Conservation (phyloP, 805 yeast genomes). For the Komagataella pastoris region DNA sequence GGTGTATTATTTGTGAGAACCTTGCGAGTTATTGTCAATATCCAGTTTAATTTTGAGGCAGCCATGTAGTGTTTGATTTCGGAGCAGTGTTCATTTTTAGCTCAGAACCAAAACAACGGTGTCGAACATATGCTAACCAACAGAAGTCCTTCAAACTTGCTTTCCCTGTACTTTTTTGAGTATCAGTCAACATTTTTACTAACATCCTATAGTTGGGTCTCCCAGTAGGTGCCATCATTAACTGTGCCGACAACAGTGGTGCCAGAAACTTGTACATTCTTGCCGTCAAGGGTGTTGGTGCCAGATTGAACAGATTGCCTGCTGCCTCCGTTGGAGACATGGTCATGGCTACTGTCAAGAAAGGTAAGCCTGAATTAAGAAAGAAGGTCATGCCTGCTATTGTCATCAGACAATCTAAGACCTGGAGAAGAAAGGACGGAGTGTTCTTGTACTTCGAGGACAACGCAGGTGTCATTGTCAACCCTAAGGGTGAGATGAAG, state of each 20-base stretch:
- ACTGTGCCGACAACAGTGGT: constrained; percentile 99
- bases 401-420: constrained; percentile 97
- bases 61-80: not conserved
- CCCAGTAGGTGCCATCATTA: constrained; percentile 99
- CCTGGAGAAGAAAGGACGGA: constrained; percentile 99
- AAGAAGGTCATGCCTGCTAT: constrained; percentile 99
- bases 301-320: constrained; percentile 99
- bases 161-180: not conserved
- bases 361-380: constrained; percentile 99
- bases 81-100: not conserved
- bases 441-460: constrained; percentile 98
- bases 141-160: not conserved
- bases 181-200: constrained; percentile 10
- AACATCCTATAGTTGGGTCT: constrained; percentile 71
- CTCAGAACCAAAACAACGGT: not conserved
- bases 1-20: not conserved
- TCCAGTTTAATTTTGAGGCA: not conserved
- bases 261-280: constrained; percentile 98
- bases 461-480: constrained; percentile 99
- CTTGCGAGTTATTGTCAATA: not conserved
- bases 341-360: constrained; percentile 99
- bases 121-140: not conserved
- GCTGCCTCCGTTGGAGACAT: constrained; percentile 99
- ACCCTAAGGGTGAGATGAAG: constrained; percentile 99
- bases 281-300: constrained; percentile 99